phyloP scores from a whole-genome alignment of 2,329 filamentous ascomycete genomes.

The Beauveria caledonica region DNA sequence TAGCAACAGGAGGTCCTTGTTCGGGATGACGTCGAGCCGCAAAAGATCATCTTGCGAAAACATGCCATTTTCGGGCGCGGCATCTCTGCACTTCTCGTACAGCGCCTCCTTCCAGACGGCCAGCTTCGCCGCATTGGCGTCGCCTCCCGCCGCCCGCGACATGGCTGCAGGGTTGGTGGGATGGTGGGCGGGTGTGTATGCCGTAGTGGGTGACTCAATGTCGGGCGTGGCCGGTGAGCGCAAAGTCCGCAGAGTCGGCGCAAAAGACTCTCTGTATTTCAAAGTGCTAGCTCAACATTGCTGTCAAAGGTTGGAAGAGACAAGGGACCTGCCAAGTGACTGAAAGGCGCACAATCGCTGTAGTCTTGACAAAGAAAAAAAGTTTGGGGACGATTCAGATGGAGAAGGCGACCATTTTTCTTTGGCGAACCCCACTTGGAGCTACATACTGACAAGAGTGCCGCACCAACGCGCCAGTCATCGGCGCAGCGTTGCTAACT shows the following conservation, averaged over 20 bases:
- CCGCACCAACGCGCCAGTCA: neutral
- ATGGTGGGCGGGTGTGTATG: conserved; percentile 4
- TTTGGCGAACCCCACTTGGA: conserved; percentile 9
- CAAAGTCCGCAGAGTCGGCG: neutral
- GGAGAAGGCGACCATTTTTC: conserved; percentile 9
- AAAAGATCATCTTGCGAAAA: conserved; percentile 53
- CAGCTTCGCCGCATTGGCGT: conserved; percentile 34
- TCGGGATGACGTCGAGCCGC: conserved; percentile 48
- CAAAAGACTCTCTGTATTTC: neutral
- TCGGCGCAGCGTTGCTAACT: neutral
- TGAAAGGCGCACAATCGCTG: neutral
- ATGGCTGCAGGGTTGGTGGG: conserved; percentile 3
- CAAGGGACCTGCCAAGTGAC: neutral
- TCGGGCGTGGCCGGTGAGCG: neutral
- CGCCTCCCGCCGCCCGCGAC: conserved; percentile 19
- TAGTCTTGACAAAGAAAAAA: conserved; percentile 1
- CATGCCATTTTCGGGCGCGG: conserved; percentile 37
- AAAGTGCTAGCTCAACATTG: conserved; percentile 4
- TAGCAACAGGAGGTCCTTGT: conserved; percentile 46
- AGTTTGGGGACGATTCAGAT: conserved; percentile 10
- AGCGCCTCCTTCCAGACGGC: conserved; percentile 46
- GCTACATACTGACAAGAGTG: neutral
- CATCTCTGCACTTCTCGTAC: conserved; percentile 47
- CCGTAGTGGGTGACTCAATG: conserved; percentile 4
- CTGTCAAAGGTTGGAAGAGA: neutral